These are phyloP conservation scores for Rhodomyrtus tomentosa DNA, from an alignment of 345 rosid genomes.

Conservation along the genomic window DNA sequence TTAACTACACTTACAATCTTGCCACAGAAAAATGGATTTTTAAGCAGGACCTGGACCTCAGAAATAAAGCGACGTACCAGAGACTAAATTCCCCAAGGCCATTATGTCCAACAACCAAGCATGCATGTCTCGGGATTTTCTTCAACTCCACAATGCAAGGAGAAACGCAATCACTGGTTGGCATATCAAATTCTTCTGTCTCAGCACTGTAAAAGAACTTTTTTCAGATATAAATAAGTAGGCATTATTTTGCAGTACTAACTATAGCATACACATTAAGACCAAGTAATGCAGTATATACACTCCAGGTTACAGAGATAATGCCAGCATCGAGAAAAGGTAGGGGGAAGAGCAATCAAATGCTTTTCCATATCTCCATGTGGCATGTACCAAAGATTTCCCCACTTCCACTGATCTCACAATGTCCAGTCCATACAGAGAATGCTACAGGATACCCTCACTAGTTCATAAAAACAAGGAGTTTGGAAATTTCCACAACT, in stretches of 20 bases:
- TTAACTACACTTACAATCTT: background rate
- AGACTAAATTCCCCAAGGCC: constrained; percentile 67
- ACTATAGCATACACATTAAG: background rate
- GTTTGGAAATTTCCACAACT: background rate
- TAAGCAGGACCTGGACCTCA: background rate
- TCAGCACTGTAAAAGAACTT: constrained; percentile 38
- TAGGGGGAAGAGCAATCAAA: background rate
- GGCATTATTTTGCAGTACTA: background rate
- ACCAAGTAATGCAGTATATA: background rate
- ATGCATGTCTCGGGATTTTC: constrained; percentile 49
- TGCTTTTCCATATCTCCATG: background rate
- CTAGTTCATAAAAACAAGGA: background rate
- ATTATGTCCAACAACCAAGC: constrained; percentile 61
- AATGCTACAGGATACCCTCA: background rate
- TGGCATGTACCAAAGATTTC: background rate
- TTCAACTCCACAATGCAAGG: constrained; percentile 61
- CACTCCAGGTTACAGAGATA: background rate
- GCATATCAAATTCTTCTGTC: constrained; percentile 36
- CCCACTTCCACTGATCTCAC: background rate
- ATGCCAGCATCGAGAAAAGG: background rate
- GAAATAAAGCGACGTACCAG: constrained; percentile 39
- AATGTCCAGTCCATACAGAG: background rate
- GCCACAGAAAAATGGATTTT: background rate
- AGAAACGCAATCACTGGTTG: constrained; percentile 26
- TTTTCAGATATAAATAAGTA: constrained; percentile 1